Evolutionary conservation across 441 rosid genomes (phyloP), one percentile per base, ranked within the genome.

Genomic region (Adansonia madagascariensis): DNA sequence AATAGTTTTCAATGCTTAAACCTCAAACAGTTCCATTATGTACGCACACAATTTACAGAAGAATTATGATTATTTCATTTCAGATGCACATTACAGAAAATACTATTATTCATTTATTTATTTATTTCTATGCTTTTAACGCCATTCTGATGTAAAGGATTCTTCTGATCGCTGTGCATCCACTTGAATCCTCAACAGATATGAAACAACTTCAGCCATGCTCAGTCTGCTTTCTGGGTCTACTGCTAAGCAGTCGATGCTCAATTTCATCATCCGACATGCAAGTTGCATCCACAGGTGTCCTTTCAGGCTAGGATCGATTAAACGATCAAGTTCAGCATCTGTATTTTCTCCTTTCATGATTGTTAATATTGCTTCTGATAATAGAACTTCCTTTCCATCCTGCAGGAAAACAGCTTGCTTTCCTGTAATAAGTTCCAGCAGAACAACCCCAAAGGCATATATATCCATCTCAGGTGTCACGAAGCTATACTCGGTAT

Each of bases 161-260:
- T 79, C 67, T 66, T 79, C 75, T 70, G 79, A 56, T 81, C 44
- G 62, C 73, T 76, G 80, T 55, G 77, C 46, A 61, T 83, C 83
- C 47, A 83, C 14, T 59, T 80, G 86, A 78, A 83, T 70, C 78
- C 80, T 87, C 47, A 55, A 62, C 18, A 85, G 84, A 49, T 75
- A 74, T 43, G 85, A 84, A 43, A 84, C 87, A 4, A 82, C 76
- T 79, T 82, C 84, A 57, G 79, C 87, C 88, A 87, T 82, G 75
- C 63, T 77, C 0, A 82, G 81, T 70, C 88, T 82, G 44, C 78
- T 59, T 66, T 82, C 80, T 0, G 88, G 85, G 68, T 81, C 86
- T 72, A 65, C 22, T 14, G 73, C 80, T 76, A 81, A 75, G 78
- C 86, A 87, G 46, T 76, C 78, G 17, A 81, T 61, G 49, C 84